Conservation (phyloP, 306 rosid species). For the Lathyrus sativus region DNA sequence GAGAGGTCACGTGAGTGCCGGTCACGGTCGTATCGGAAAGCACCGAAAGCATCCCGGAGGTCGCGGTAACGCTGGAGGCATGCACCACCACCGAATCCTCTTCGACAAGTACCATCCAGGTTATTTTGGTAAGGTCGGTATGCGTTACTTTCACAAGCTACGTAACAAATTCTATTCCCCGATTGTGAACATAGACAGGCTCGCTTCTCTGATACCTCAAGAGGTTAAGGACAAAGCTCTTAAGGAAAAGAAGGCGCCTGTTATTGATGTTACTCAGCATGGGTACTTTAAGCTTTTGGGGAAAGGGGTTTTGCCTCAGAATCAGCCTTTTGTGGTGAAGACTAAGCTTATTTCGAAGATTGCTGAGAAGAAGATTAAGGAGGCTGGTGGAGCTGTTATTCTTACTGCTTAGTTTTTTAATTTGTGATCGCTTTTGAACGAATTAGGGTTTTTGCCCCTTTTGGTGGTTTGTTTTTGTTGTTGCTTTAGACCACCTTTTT, state of each 20-base stretch:
- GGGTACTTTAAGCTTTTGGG: background rate
- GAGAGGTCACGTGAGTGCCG: slow-evolving; percentile 15
- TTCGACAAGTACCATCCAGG: slow-evolving; percentile 20
- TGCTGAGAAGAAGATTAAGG: slow-evolving; percentile 14
- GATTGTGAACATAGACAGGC: background rate
- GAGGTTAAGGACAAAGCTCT: background rate
- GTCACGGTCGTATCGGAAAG: slow-evolving; percentile 14
- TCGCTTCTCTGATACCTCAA: background rate
- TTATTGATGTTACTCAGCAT: slow-evolving; percentile 17
- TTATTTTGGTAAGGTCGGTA: slow-evolving; percentile 10
- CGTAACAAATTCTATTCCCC: slow-evolving; percentile 8
- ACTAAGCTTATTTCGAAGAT: background rate
- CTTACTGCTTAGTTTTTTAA: background rate
- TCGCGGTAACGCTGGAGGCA: background rate
- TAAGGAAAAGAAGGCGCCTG: background rate
- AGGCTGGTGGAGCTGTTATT: slow-evolving; percentile 14
- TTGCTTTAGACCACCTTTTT: background rate
- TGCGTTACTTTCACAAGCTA: slow-evolving; percentile 10
- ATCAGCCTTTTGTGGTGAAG: slow-evolving; percentile 10
- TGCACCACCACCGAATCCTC: slow-evolving; percentile 15
- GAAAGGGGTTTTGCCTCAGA: slow-evolving; percentile 10
- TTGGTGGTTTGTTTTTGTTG: background rate
- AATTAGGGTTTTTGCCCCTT: background rate
- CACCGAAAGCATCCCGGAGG: slow-evolving; percentile 20
- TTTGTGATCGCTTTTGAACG: background rate